phyloP scores from a whole-genome alignment of 2,329 filamentous ascomycete genomes.

The Aspergillus unguis region DNA sequence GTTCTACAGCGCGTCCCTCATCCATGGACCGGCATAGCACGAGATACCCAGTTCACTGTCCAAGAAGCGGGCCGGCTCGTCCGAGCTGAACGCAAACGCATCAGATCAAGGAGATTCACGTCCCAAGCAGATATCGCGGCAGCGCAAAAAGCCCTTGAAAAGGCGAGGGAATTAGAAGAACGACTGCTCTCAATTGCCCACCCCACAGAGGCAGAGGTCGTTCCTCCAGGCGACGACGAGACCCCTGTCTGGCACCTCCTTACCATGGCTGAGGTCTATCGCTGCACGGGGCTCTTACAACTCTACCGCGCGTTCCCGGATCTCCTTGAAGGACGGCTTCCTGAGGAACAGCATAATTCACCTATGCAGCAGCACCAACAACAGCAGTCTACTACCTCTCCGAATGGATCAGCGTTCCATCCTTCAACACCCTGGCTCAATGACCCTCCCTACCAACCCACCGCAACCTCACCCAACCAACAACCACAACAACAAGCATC shows the following conservation, averaged over 20 bases:
- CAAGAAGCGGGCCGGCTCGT: slow-evolving; percentile 47
- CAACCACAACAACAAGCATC: slow-evolving; percentile 28
- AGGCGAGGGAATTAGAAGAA: slow-evolving; percentile 45
- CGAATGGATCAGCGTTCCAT: slow-evolving; percentile 19
- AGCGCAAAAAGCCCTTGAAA: slow-evolving; percentile 35
- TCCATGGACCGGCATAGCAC: slow-evolving; percentile 40
- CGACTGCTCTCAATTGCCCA: slow-evolving; percentile 47
- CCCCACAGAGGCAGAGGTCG: slow-evolving; percentile 47
- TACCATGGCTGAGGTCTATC: slow-evolving; percentile 52
- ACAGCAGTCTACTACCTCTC: slow-evolving; percentile 13
- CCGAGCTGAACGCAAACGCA: slow-evolving; percentile 35
- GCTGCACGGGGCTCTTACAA: slow-evolving; percentile 52
- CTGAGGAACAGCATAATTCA: slow-evolving; percentile 13
- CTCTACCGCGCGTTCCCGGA: slow-evolving; percentile 55
- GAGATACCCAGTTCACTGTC: slow-evolving; percentile 35
- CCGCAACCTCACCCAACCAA: neutral
- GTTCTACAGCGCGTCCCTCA: slow-evolving; percentile 37
- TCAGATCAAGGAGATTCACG: slow-evolving; percentile 36
- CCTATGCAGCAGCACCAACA: slow-evolving; percentile 4
- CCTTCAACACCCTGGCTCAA: slow-evolving; percentile 16
- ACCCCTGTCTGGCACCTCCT: slow-evolving; percentile 54
- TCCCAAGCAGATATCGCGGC: slow-evolving; percentile 33
- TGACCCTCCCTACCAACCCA: slow-evolving; percentile 8
- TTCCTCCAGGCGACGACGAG: slow-evolving; percentile 51
- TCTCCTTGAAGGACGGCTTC: slow-evolving; percentile 45